Conservation (phyloP, 345 rosid species). For the Corymbia maculata region DNA sequence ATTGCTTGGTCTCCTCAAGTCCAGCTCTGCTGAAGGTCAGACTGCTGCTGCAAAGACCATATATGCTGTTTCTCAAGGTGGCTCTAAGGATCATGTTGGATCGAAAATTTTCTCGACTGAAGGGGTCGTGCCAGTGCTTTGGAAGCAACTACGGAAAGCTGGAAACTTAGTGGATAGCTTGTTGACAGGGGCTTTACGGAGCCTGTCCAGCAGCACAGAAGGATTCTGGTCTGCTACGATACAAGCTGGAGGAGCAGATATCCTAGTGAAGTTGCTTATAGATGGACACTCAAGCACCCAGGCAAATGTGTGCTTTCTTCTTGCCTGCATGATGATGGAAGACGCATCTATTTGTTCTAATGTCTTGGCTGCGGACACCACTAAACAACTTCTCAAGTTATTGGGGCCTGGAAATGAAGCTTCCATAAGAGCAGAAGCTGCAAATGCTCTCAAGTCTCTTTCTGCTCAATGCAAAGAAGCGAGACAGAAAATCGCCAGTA, state of each 20-base stretch:
- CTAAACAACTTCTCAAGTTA: constrained; percentile 80
- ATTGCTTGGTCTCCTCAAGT: constrained; percentile 95
- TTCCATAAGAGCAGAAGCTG: constrained; percentile 97
- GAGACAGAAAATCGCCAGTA: constrained; percentile 74
- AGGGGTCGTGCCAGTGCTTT: constrained; percentile 95
- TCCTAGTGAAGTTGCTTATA: constrained; percentile 88
- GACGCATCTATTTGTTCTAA: constrained; percentile 83
- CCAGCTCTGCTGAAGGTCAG: constrained; percentile 93
- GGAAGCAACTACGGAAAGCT: constrained; percentile 75
- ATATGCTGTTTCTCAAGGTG: constrained; percentile 96
- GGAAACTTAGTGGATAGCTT: constrained; percentile 82
- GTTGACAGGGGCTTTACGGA: constrained; percentile 90
- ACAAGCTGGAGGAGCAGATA: constrained; percentile 96
- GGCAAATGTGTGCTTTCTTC: constrained; percentile 94
- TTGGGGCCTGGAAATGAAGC: constrained; percentile 96
- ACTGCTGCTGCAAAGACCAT: constrained; percentile 95
- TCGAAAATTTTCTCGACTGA: constrained; percentile 98
- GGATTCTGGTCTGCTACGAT: constrained; percentile 93
- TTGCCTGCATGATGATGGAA: constrained; percentile 93
- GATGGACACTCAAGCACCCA: constrained; percentile 75
- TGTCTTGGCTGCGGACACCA: constrained; percentile 85
- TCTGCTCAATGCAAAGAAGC: constrained; percentile 95
- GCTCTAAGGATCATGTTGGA: constrained; percentile 95
- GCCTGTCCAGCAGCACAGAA: constrained; percentile 83
- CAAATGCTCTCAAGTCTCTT: constrained; percentile 93